Evolutionary conservation across 2,329 filamentous ascomycete genomes (phyloP).

Genomic region (Diaporthe ilicicola): DNA sequence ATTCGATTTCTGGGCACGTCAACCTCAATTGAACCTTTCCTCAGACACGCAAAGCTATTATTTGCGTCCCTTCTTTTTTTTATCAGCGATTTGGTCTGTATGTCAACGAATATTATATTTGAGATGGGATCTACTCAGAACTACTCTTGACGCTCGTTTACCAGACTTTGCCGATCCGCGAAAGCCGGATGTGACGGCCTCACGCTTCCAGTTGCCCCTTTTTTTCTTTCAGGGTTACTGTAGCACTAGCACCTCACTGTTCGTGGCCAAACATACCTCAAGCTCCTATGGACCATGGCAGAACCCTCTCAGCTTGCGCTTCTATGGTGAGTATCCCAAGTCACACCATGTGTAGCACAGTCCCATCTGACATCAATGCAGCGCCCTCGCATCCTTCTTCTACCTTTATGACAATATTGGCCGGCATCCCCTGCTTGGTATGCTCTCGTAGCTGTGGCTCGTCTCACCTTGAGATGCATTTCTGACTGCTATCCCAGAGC

Average conservation of each 20-base stretch:
- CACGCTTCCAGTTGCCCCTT: background rate
- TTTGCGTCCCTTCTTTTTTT: background rate
- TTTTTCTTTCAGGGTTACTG: conserved; percentile 9
- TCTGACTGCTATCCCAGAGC: conserved; percentile 45
- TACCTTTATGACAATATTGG: conserved; percentile 43
- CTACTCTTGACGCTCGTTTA: background rate
- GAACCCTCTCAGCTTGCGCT: conserved; percentile 26
- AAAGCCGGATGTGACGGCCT: conserved; percentile 11
- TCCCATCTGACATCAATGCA: conserved; percentile 1
- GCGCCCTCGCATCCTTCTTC: conserved; percentile 27
- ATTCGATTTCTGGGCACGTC: background rate
- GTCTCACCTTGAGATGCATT: background rate
- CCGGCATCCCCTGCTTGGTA: conserved; percentile 59
- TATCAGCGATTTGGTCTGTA: background rate
- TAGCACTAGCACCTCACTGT: background rate
- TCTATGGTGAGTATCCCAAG: conserved; percentile 15
- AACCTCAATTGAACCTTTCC: background rate
- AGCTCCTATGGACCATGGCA: conserved; percentile 14
- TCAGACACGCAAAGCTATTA: background rate
- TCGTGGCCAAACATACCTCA: background rate
- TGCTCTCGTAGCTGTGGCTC: background rate
- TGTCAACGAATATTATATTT: background rate
- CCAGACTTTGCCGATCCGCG: background rate
- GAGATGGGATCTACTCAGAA: background rate
- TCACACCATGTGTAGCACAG: background rate